phyloP scores from a whole-genome alignment of 148 eudicot genomes.

The Chenopodium quinoa region DNA sequence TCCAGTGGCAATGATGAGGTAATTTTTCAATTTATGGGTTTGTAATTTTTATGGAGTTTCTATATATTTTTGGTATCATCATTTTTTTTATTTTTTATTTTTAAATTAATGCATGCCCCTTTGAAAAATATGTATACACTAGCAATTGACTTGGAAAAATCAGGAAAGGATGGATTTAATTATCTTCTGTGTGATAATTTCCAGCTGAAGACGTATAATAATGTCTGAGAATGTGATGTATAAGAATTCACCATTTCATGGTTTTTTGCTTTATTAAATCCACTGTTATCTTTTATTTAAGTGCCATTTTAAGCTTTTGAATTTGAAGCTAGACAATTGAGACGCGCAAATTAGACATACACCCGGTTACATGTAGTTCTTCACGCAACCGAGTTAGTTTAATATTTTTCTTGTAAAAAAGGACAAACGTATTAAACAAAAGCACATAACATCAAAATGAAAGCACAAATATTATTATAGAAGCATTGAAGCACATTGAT shows the following conservation, averaged over 20 bases:
- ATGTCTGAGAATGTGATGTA: not conserved
- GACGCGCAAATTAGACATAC: no score
- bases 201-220: not conserved
- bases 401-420: no score
- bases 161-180: not conserved
- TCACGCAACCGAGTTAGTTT: no score
- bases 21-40: constrained; percentile 16
- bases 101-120: not conserved
- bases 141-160: not conserved
- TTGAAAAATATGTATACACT: not conserved
- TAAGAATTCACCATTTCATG: not conserved
- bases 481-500: no score
- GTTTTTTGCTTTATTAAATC: not conserved
- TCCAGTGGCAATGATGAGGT: constrained; percentile 90
- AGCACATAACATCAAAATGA: no score
- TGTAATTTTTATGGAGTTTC: not conserved
- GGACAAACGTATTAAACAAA: no score
- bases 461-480: no score
- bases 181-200: not conserved
- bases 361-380: no score
- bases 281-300: not conserved
- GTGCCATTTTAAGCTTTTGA: no score
- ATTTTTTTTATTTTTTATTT: no score
- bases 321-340: no score
- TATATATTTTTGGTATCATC: not conserved